A percentile compares a stretch with the other conserved stretches of the same genome.
Evolutionary conservation across 139 green algal genomes (phyloP).

Genomic region (Volvox africanus): DNA sequence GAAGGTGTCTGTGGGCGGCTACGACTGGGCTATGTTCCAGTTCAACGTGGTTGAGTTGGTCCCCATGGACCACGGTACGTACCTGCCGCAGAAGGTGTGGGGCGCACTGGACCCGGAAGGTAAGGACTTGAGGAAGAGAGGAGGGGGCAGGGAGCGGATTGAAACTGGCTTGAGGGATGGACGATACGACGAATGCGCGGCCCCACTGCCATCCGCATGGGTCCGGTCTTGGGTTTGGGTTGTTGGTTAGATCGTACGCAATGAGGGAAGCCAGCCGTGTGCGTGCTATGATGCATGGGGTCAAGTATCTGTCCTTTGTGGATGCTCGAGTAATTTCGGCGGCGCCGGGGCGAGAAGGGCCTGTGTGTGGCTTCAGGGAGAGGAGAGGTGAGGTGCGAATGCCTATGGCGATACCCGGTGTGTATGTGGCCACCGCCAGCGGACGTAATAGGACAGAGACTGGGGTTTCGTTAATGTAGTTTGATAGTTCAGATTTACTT

Average conservation of each 20-base stretch:
- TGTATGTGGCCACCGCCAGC: neutral
- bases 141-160: too few relatives aligned
- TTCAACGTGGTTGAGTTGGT: constrained; percentile 60
- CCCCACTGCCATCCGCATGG: neutral
- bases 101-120: constrained; percentile 63
- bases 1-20: constrained; percentile 62
- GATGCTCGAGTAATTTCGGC: too few relatives aligned
- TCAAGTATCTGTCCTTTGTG: too few relatives aligned
- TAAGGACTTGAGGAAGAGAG: neutral
- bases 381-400: neutral
- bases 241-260: too few relatives aligned
- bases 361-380: neutral
- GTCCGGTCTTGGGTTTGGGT: neutral
- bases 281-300: too few relatives aligned
- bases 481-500: neutral
- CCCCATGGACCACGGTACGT: constrained; percentile 3
- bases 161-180: neutral
- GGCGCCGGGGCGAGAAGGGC: too few relatives aligned
- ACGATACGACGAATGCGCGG: neutral
- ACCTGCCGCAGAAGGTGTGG: constrained; percentile 64
- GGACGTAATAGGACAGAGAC: neutral
- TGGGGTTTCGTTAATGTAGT: neutral
- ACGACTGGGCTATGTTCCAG: constrained; percentile 80
- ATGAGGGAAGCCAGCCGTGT: too few relatives aligned
- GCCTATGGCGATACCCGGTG: neutral